Evolutionary conservation across 768 basidiomycete species (phyloP).

Genomic region (Pulveroboletus ravenelii): DNA sequence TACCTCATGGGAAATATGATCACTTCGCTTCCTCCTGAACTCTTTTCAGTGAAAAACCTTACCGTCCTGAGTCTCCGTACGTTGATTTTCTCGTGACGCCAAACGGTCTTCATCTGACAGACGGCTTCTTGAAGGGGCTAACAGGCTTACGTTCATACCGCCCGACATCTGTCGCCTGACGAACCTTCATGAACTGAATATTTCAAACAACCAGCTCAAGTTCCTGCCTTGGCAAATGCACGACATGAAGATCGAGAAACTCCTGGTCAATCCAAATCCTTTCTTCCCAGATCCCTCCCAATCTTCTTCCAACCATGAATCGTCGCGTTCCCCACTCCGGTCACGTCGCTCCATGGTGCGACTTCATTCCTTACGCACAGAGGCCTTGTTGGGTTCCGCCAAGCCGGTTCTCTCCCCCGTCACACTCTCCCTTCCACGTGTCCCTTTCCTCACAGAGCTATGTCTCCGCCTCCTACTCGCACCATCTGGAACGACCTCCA

Average conservation of each 20-base stretch:
- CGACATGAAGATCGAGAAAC: slow-evolving; percentile 45
- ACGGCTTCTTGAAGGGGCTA: slow-evolving; percentile 41
- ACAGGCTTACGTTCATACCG: slow-evolving; percentile 52
- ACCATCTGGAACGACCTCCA: slow-evolving; percentile 10
- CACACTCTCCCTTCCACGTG: slow-evolving; percentile 15
- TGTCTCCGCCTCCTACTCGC: slow-evolving; percentile 37
- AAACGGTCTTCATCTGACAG: neutral
- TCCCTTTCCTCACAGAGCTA: slow-evolving; percentile 34
- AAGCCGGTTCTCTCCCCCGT: slow-evolving; percentile 19
- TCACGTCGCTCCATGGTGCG: slow-evolving; percentile 15
- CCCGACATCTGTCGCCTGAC: slow-evolving; percentile 55
- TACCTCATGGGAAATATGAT: slow-evolving; percentile 56
- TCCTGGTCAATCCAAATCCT: slow-evolving; percentile 56
- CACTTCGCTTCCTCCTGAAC: slow-evolving; percentile 46
- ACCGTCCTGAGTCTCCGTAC: slow-evolving; percentile 61
- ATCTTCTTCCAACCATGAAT: neutral
- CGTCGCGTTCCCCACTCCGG: neutral
- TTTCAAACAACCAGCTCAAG: slow-evolving; percentile 52
- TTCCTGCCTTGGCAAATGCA: slow-evolving; percentile 65
- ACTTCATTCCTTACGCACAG: slow-evolving; percentile 6
- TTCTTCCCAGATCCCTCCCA: slow-evolving; percentile 40
- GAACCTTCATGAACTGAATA: slow-evolving; percentile 54
- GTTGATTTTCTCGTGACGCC: slow-evolving; percentile 21
- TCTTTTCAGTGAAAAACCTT: slow-evolving; percentile 54
- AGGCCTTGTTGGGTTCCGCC: neutral